Evolutionary conservation across 1,139 yeast genomes (phyloP), one percentile per base, ranked within the genome.

Genomic region (Geotrichum fermentans): DNA sequence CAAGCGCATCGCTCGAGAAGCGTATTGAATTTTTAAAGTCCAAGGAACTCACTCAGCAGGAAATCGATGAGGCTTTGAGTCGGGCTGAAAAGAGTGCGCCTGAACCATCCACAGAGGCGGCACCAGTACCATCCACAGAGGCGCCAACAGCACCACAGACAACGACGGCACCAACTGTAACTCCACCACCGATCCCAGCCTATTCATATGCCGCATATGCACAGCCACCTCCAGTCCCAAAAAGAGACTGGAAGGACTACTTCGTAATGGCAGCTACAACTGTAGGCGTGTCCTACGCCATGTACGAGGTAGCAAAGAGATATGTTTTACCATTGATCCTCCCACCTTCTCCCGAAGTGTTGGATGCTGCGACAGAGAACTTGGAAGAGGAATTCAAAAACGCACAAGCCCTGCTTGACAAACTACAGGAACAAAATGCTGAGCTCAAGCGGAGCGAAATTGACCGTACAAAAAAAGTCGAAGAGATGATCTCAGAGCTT

Each of bases 251-350:
- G 98, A 87, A 89, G 63, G 98, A 92, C 67, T 87, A 89, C 64
- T 88, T 92, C 61, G 83, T 92, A 51, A 89, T 92, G 97, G 96
- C 97, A 13, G 88, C 97, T 0, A 92, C 95, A 21, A 83, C 96
- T 2, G 96, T 82, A 3, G 97, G 97, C 1, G 80, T 90, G 4
- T 75, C 86, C 1, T 92, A 88, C 65, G 97, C 96, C 1, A 67
- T 88, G n/a, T 89, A 87, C 65, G 88, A 87, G 62, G 80, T 92
- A 1, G 81, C 92, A 11, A 77, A 78, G 52, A 77, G 84, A 52
- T 90, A 88, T 63, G 75, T 92, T 43, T 64, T 90, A 43, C 97
- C 98, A 5, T 77, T 80, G 59, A 77, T 92, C 6, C 61, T 88
- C 34, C 98, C 98, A 0, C 95, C 96, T 7, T 76, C 92, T 0